These are phyloP conservation scores for Picea engelmannii DNA, from an alignment of 83 land plant species.

Conservation along the genomic window DNA sequence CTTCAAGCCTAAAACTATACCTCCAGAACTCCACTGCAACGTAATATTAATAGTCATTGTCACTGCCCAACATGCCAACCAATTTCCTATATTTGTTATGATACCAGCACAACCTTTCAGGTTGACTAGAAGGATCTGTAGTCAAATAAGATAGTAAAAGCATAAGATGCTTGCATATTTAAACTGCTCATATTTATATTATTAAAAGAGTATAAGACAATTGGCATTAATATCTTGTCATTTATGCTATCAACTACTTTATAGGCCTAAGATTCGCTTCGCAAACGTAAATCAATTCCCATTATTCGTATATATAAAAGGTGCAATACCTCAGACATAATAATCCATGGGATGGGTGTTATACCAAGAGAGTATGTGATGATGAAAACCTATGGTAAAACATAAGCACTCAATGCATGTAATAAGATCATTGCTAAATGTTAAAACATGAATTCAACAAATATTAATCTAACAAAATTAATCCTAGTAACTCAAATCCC, in stretches of 20 bases:
- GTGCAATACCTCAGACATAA: slow-evolving; percentile 89
- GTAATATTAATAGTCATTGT: slow-evolving; percentile 47
- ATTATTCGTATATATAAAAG: background rate
- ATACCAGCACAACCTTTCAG: slow-evolving; percentile 92
- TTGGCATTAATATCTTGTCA: no score
- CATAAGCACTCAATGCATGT: no score
- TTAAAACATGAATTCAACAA: no score
- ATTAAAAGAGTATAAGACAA: background rate
- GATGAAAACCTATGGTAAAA: slow-evolving; percentile 50
- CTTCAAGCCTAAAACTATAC: no score
- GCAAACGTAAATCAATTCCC: background rate
- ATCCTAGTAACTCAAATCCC: no score
- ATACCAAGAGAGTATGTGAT: slow-evolving; percentile 78
- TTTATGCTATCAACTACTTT: background rate
- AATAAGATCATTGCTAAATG: no score
- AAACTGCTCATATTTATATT: background rate
- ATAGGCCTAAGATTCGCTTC: background rate
- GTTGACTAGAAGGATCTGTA: slow-evolving; percentile 84
- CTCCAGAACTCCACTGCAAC: no score
- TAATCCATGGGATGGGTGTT: slow-evolving; percentile 97
- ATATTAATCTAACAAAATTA: background rate
- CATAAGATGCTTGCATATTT: background rate
- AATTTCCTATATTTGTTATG: slow-evolving; percentile 76
- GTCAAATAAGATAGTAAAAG: slow-evolving; percentile 4
- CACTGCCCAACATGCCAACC: slow-evolving; percentile 63